Evolutionary conservation across 805 yeast genomes (phyloP).

Genomic region (Pichia pseudocactophila): DNA sequence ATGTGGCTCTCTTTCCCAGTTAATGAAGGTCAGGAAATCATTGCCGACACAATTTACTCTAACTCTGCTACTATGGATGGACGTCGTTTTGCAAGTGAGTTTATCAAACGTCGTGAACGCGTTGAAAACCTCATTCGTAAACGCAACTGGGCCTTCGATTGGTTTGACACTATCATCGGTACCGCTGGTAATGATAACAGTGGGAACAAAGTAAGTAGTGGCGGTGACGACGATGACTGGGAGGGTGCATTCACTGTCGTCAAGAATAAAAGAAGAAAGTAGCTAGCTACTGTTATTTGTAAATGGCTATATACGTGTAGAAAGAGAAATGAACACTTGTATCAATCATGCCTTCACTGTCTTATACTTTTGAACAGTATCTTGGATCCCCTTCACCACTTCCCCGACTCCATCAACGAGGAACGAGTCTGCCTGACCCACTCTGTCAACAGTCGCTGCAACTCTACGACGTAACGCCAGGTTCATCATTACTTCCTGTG

Average conservation of each 20-base stretch:
- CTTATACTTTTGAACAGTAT: constrained; percentile 10
- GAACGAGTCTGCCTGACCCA: constrained; percentile 23
- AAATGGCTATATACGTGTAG: too few relatives aligned
- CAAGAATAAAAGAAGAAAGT: constrained; percentile 45
- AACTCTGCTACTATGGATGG: constrained; percentile 91
- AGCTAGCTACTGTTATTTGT: not conserved
- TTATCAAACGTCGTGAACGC: constrained; percentile 62
- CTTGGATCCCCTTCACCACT: constrained; percentile 13
- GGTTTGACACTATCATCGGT: constrained; percentile 54
- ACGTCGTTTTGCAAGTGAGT: constrained; percentile 86
- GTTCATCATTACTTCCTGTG: constrained; percentile 87
- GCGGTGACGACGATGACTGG: constrained; percentile 39
- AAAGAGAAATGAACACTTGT: not conserved
- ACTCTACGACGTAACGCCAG: constrained; percentile 81
- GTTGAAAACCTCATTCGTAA: constrained; percentile 52
- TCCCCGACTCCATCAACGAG: constrained; percentile 25
- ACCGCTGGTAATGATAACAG: too few relatives aligned
- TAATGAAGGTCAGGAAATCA: constrained; percentile 74
- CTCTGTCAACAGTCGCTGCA: constrained; percentile 37
- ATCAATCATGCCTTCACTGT: not conserved
- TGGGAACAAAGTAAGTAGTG: too few relatives aligned
- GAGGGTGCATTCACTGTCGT: constrained; percentile 44
- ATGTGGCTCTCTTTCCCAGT: constrained; percentile 74
- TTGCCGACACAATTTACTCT: constrained; percentile 85
- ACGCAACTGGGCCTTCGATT: constrained; percentile 39